A percentile compares a stretch with the other conserved stretches of the same genome.
These are phyloP conservation scores for Terfezia claveryi DNA, from an alignment of 495 filamentous ascomycete species.

Conservation along the genomic window DNA sequence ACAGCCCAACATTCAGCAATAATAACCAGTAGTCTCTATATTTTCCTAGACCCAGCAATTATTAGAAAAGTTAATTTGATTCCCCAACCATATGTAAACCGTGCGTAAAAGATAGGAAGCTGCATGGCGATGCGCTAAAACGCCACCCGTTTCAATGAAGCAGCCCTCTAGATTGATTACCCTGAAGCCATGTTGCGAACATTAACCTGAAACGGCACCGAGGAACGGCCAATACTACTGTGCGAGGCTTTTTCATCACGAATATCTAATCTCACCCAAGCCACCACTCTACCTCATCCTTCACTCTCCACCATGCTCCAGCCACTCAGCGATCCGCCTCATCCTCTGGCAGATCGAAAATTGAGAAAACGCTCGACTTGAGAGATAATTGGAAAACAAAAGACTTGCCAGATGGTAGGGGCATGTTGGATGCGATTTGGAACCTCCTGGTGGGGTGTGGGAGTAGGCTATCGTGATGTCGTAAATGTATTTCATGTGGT, in stretches of 20 bases:
- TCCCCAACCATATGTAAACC: no score
- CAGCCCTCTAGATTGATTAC: no score
- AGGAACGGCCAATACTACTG: no score
- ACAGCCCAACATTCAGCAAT: no score
- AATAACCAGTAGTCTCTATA: no score
- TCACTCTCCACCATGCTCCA: slow-evolving; percentile 33
- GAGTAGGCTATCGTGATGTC: slow-evolving; percentile 36
- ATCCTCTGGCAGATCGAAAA: slow-evolving; percentile 25
- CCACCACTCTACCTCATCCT: slow-evolving; percentile 26
- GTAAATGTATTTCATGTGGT: slow-evolving; percentile 35
- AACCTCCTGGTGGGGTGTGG: slow-evolving; percentile 23
- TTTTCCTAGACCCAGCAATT: no score
- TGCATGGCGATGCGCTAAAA: no score
- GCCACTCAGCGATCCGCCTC: slow-evolving; percentile 30
- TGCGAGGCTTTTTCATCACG: not conserved
- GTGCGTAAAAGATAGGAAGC: no score
- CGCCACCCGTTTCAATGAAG: no score
- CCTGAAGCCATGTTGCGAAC: no score
- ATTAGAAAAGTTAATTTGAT: no score
- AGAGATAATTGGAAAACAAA: slow-evolving; percentile 23
- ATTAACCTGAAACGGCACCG: no score
- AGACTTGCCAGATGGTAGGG: slow-evolving; percentile 30
- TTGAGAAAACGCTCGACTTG: slow-evolving; percentile 26
- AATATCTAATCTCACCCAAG: slow-evolving; percentile 1
- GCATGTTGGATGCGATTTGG: slow-evolving; percentile 9